Percentiles rank a stretch among this genome's conserved stretches.
Evolutionary conservation across 805 yeast genomes (phyloP).

Genomic region (Myxozyma kluyveri): DNA sequence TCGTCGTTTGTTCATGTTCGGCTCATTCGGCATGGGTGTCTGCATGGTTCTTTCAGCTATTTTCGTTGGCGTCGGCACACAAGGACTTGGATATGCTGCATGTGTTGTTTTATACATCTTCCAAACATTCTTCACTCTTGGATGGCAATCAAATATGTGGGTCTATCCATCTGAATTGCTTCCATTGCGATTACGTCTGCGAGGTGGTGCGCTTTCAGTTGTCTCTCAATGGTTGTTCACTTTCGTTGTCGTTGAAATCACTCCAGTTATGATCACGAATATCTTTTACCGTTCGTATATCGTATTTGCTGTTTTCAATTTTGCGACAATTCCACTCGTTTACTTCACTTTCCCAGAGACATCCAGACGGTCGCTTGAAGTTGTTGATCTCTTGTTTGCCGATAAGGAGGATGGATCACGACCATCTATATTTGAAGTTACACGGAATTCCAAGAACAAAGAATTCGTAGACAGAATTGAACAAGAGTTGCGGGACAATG

Average conservation of each 20-base stretch:
- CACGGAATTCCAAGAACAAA: slow-evolving; percentile 15
- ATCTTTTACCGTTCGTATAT: slow-evolving; percentile 57
- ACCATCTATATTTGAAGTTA: slow-evolving; percentile 16
- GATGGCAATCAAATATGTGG: slow-evolving; percentile 42
- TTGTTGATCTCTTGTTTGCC: slow-evolving; percentile 32
- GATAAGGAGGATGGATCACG: slow-evolving; percentile 18
- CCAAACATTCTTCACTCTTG: slow-evolving; percentile 22
- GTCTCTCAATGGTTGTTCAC: slow-evolving; percentile 59
- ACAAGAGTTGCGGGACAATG: slow-evolving; percentile 7
- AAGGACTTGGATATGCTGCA: slow-evolving; percentile 18
- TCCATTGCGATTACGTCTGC: slow-evolving; percentile 53
- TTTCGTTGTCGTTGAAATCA: slow-evolving; percentile 55
- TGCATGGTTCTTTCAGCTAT: slow-evolving; percentile 26
- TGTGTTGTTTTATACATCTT: slow-evolving; percentile 14
- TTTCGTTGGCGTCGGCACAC: slow-evolving; percentile 15
- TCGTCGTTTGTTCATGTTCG: slow-evolving; percentile 55
- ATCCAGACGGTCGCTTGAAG: slow-evolving; percentile 54
- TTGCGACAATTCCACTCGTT: slow-evolving; percentile 46
- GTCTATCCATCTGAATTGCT: slow-evolving; percentile 60
- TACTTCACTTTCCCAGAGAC: slow-evolving; percentile 60
- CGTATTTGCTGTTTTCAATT: slow-evolving; percentile 56
- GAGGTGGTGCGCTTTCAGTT: slow-evolving; percentile 53
- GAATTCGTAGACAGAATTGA: slow-evolving; percentile 14
- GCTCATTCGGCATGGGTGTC: slow-evolving; percentile 51
- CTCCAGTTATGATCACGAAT: slow-evolving; percentile 52